Evolutionary conservation across 2,329 filamentous ascomycete species (phyloP), one percentile per base, ranked within the genome.

Genomic region (Tolypocladium nubicola): DNA sequence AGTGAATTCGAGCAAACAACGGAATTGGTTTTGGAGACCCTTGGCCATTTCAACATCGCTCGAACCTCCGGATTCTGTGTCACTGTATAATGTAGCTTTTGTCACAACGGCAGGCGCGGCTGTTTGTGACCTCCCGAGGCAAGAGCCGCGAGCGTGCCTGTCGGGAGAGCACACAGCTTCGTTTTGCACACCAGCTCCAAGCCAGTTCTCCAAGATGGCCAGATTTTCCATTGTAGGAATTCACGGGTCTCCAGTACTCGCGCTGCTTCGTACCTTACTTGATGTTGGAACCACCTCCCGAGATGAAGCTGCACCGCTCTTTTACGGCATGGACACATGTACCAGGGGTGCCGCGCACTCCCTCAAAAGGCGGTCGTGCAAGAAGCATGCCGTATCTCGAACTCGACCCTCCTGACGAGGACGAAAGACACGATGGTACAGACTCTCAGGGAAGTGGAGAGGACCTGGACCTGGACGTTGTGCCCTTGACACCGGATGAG

Each of bases 401-500:
- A 7, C 2, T 21, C 30, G 10, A 8, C 47, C 19, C 16, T 50
- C 30, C 47, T 13, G 6, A 35, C 11, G 16, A 21, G 11, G 10
- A 50, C 47, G 11, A 13, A 11, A 16, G 30, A 10, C 35, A n/a
- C 16, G 3, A 35, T 10, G 10, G 9, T 1, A 21, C 19, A 35
- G 5, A 21, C 8, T 4, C 30, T 21, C 2, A 19, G 19, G 19
- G 1, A 21, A n/a, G 30, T 2, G 30, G 7, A 37, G 23, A 30
- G 6, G 50, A 4, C 3, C n/a, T n/a, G 10, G 59, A 53, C 14
- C 2, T 30, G 19, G 19, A 16, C 7, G 21, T 53, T 4, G 47
- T 59, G 19, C 45, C 52, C 33, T 52, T 55, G 38, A 59, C 43
- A 19, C 53, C 35, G n/a, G 59, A 66, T 38, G 64, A 62, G 23